Evolutionary conservation across 139 green algal genomes (phyloP), one percentile per base, ranked within the genome.

Genomic region (Dunaliella sp.): DNA sequence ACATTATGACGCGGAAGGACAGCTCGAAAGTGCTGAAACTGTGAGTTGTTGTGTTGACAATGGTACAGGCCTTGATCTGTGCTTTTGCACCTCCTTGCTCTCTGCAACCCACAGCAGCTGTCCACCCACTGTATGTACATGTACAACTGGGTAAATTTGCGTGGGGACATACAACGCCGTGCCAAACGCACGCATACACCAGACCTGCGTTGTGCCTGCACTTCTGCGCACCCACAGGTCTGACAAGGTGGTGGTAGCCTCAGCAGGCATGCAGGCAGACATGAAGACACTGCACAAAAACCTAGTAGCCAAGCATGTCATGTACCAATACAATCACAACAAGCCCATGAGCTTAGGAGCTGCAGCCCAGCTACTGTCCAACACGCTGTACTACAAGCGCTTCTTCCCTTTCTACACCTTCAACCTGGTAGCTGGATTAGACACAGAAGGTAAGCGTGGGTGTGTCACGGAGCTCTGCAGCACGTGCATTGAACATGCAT

Each of bases 341-440:
- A 95, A 94, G 88, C 91, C 94, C 81, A 99, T 99, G 95, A 93
- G 89, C 77, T 96, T 95, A 81, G 84, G 89, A 32, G 97, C 96
- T 1, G 92, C 96, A 35, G 97, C 98, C 1, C 98, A 99, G 95
- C 94, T 99, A 82, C 92, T 99, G 36, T 95, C 93, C 77, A 99
- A 99, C 94, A 99, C 97, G 16, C 90, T 98, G 65, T 98, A 98
- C 91, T 94, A 96, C 88, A 97, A 98, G 90, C 95, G 98, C 84
- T 99, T 99, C 95, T 99, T 99, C 89, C 98, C 98, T 1, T 99
- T 98, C 91, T 99, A 99, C 96, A 98, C 98, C 26, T 99, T 98
- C 89, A 99, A 99, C 93, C 88, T 99, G 32, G 91, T 93, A n/a
- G 95, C 91, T 0, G 98, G 98, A 31, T 90, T 99, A 34, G 98